These are phyloP conservation scores for Aspergillus oerlinghausenensis DNA, from an alignment of 2,329 filamentous ascomycete species.

Conservation along the genomic window DNA sequence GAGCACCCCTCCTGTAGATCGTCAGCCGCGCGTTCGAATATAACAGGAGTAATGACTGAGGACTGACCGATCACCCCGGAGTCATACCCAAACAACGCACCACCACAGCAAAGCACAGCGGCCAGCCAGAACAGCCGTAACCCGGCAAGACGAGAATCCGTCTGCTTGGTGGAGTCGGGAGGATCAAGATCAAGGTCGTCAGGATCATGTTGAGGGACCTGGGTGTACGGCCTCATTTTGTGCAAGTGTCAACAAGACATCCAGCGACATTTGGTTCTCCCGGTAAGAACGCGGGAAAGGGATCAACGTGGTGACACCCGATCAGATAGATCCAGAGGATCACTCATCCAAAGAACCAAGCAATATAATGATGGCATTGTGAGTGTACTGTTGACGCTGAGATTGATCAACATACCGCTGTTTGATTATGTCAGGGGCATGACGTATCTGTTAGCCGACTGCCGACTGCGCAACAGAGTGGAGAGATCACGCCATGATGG, in stretches of 20 bases:
- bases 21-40: background rate
- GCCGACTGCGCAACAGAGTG: conserved; percentile 4
- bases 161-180: background rate
- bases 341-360: background rate
- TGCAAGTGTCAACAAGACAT: background rate
- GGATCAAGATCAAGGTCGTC: background rate
- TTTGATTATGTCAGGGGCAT: background rate
- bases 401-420: background rate
- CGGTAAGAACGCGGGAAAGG: no score
- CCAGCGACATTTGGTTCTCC: background rate
- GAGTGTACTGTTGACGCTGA: background rate
- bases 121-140: conserved; percentile 51
- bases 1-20: conserved; percentile 40
- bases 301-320: background rate
- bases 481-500: background rate
- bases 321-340: background rate
- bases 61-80: conserved; percentile 40
- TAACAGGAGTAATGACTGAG: no score
- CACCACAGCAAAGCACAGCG: conserved; percentile 49
- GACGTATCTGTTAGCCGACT: conserved; percentile 9
- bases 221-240: conserved; percentile 13
- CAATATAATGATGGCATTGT: background rate
- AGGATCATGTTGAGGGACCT: conserved; percentile 14
- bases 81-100: conserved; percentile 43
- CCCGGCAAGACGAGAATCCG: conserved; percentile 26